Evolutionary conservation across 2,329 filamentous ascomycete species (phyloP).

Genomic region (Pseudogymnoascus sp.): DNA sequence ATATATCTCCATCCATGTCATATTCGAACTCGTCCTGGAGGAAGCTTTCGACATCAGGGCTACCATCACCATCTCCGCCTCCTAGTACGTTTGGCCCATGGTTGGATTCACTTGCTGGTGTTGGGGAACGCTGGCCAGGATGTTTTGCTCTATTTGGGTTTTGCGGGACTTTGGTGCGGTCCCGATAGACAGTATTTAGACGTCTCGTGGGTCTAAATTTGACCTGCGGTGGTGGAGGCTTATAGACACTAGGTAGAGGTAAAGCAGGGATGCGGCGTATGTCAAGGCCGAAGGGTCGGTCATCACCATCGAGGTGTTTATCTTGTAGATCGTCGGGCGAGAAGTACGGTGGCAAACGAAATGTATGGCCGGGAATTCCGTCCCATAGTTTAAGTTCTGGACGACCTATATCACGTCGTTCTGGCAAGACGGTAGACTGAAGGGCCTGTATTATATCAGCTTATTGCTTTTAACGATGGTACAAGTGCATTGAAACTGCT

Average conservation of each 20-base stretch:
- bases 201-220: background rate
- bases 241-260: background rate
- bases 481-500: background rate
- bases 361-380: background rate
- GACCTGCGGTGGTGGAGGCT: background rate
- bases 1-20: background rate
- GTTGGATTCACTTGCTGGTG: background rate
- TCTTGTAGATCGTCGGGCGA: background rate
- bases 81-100: background rate
- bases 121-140: background rate
- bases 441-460: background rate
- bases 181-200: background rate
- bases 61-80: background rate
- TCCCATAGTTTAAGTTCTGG: background rate
- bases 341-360: conserved; percentile 2
- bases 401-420: background rate
- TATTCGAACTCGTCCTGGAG: background rate
- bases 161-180: background rate
- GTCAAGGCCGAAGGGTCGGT: background rate
- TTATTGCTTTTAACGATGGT: background rate
- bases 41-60: background rate
- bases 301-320: background rate
- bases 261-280: background rate
- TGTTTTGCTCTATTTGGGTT: background rate
- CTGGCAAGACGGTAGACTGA: background rate